Base-by-base conservation (phyloP, 108 stramenopile genomes). In the Fragilaria radians region DNA sequence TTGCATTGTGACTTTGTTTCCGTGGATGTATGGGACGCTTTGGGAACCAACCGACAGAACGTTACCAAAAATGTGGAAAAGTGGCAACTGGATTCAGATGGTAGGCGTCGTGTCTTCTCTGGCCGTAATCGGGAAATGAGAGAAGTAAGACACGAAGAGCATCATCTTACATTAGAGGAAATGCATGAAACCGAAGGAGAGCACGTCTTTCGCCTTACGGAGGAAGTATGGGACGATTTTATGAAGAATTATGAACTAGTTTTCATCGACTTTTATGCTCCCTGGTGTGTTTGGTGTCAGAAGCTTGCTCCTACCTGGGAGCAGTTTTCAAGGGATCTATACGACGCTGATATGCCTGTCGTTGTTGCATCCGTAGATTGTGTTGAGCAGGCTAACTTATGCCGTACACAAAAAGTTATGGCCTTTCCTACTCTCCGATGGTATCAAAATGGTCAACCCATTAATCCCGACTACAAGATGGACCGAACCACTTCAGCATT, bases 201-300 rank as follows among this genome's bases (percentile, higher is more conserved):
- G 17, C 83, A 85, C 58, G 93, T 82, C 0, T 59, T 81, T 3
- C 82, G 81, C 18, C 29, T 82, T 28, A 76, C 70, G 14, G 61
- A 80, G 32, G 75, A 72, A 0, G 78, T 73, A 30, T 94, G 84
- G 52, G 64, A 87, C 18, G 54, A 30, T 0, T 94, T 79, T 63
- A 29, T 93, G 50, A 29, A 55, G 24, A 62, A 74, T 11, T 68
- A 91, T 60, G 87, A 92, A 34, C 82, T 91, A 77, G 85, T 81
- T 0, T 93, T 96, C 64, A 70, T 94, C 30, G 85, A 91, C 59
- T 74, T 95, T 70, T 97, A 69, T 74, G 95, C 98, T 4, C 96
- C 96, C 27, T 96, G 93, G 96, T 90, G 88, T 63, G 78, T 93
- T 24, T 98, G 97, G 97, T 98, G 97, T 65, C 94, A 95, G 64